Percentiles rank a stretch among this genome's conserved stretches.
Evolutionary conservation across 306 rosid genomes (phyloP).

Genomic region (Pueraria montana): DNA sequence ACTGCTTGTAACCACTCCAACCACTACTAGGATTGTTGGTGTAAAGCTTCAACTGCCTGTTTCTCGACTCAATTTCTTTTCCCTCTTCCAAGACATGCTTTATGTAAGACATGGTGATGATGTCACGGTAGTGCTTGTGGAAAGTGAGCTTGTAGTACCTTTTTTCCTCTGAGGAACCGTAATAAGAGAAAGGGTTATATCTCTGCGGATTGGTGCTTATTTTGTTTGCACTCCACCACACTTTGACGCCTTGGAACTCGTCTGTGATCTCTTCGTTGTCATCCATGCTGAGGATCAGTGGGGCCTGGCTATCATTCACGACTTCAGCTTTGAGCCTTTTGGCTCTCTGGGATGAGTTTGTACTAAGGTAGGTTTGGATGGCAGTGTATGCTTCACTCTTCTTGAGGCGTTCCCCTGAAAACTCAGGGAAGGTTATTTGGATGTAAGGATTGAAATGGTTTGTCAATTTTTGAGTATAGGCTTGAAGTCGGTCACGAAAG

Average conservation of each 20-base stretch:
- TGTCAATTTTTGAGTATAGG: constrained; percentile 26
- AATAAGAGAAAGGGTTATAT: constrained; percentile 5
- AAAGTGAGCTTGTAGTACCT: constrained; percentile 53
- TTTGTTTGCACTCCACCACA: constrained; percentile 62
- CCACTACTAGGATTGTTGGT: constrained; percentile 54
- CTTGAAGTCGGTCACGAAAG: constrained; percentile 14
- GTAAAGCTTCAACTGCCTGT: constrained; percentile 59
- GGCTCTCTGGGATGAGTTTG: constrained; percentile 53
- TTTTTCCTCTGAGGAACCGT: constrained; percentile 47
- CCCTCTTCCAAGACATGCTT: constrained; percentile 53
- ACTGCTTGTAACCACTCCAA: constrained; percentile 33
- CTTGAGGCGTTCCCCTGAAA: constrained; percentile 38
- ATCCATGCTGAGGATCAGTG: constrained; percentile 58
- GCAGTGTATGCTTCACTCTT: constrained; percentile 53
- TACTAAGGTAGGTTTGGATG: constrained; percentile 56
- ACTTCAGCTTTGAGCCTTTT: constrained; percentile 63
- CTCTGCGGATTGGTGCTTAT: not conserved
- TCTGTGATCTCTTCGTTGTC: constrained; percentile 67
- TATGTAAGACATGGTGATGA: constrained; percentile 50
- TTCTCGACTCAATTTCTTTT: constrained; percentile 32
- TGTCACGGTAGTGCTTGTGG: constrained; percentile 47
- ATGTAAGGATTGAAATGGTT: constrained; percentile 57
- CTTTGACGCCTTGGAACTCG: constrained; percentile 47
- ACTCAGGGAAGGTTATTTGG: constrained; percentile 61
- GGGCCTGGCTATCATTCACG: constrained; percentile 52